Evolutionary conservation across 1,284 basidiomycete genomes (phyloP).

Genomic region (Gastroboletus turbinatus): DNA sequence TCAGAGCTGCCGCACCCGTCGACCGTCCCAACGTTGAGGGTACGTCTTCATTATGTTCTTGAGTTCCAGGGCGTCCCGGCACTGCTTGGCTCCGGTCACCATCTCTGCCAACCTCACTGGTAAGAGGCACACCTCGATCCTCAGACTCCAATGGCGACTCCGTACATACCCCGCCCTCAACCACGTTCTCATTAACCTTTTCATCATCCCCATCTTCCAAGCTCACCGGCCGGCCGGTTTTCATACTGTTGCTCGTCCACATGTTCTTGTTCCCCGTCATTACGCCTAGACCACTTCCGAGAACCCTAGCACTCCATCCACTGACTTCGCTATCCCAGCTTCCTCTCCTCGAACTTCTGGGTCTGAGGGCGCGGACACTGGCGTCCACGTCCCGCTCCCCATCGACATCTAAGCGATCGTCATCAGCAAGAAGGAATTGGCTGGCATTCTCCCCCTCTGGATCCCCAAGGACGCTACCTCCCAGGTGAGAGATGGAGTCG

Average conservation of each 20-base stretch:
- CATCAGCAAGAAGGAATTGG: slow-evolving; percentile 60
- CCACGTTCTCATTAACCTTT: slow-evolving; percentile 13
- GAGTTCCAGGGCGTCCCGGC: background rate
- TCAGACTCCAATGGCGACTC: slow-evolving; percentile 9
- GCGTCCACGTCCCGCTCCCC: slow-evolving; percentile 68
- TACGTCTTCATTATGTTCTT: slow-evolving; percentile 14
- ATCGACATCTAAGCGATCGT: slow-evolving; percentile 53
- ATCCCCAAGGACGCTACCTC: slow-evolving; percentile 49
- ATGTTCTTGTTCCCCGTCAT: slow-evolving; percentile 49
- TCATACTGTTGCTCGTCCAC: slow-evolving; percentile 58
- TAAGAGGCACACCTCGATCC: slow-evolving; percentile 8
- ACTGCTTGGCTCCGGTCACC: slow-evolving; percentile 5
- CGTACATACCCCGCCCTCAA: slow-evolving; percentile 5
- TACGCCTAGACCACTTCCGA: slow-evolving; percentile 42
- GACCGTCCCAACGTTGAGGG: slow-evolving; percentile 32
- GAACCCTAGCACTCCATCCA: slow-evolving; percentile 76
- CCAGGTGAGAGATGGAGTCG: slow-evolving; percentile 72
- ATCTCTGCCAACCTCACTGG: slow-evolving; percentile 2
- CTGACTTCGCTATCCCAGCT: slow-evolving; percentile 85
- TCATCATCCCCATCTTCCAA: slow-evolving; percentile 35
- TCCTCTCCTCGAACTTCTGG: slow-evolving; percentile 74
- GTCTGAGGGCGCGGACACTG: slow-evolving; percentile 76
- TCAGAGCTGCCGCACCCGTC: slow-evolving; percentile 24
- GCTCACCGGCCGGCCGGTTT: slow-evolving; percentile 50
- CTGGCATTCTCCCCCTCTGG: slow-evolving; percentile 64